Evolutionary conservation across 192 early-diverging fungal species (phyloP), one percentile per base, ranked within the genome.

Genomic region (Backusella parvicylindrica): DNA sequence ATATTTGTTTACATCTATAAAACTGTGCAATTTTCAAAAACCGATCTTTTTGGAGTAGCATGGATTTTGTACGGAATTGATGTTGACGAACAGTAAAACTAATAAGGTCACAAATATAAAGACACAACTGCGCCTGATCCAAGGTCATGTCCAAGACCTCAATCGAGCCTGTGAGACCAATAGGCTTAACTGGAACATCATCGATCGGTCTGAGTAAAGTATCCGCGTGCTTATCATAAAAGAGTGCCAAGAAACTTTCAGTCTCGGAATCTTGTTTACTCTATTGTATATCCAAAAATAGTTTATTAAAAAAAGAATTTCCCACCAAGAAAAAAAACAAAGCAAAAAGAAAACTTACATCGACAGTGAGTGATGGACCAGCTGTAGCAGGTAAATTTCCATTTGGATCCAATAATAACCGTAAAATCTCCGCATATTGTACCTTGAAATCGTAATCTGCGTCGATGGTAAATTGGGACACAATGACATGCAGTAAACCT

Each of bases 201-300:
- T 86, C 73, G 37, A 98, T 72, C 0, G 94, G 93, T 36, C 85
- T 81, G n/a, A 93, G 83, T 36, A 95, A 82, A 35, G 81, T 83
- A 28, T 41, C 74, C 13, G 88, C 85, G 70, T 90, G 90, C 0
- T 82, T 78, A 21, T 90, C 87, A 82, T 97, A 97, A 81, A 97
- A 96, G 31, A 93, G 69, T 6, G 85, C 79, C 64, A 97, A 77
- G 67, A 97, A 96, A n/a, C 88, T 86, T 38, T 96, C 91, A 3
- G 85, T 81, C 12, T 94, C 92, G 9, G 84, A 81, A 53, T 90
- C 89, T 36, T 79, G 68, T n/a, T 76, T 65, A 12, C 28, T 50
- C 16, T 60, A 77, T 21, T 8, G 16, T 43, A n/a, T n/a, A 47
- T 33, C 66, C 72, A 69, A 47, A 15, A 60, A 49, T 50, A 50